phyloP scores from a whole-genome alignment of 106 monocot genomes.

The Hemerocallis citrina region DNA sequence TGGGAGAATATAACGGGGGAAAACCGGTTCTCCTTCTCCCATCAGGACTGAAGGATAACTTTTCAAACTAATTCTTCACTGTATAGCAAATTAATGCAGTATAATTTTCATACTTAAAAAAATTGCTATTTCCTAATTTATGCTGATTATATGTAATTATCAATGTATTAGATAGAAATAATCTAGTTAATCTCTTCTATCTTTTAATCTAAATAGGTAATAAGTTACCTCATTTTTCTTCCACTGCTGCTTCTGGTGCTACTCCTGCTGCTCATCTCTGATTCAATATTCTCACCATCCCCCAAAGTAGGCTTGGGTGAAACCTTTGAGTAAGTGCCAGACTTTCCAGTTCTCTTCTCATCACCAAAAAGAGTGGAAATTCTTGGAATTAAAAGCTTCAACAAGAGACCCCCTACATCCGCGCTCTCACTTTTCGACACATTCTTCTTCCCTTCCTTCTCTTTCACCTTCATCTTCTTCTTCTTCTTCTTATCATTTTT shows the following conservation, averaged over 20 bases:
- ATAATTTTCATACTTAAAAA: no score
- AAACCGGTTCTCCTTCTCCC: no score
- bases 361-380: neutral
- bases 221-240: neutral
- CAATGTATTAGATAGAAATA: no score
- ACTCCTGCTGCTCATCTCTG: constrained; percentile 17
- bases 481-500: neutral
- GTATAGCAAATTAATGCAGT: no score
- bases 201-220: no score
- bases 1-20: no score
- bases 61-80: no score
- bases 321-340: neutral
- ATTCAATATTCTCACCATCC: constrained; percentile 6
- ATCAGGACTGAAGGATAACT: no score
- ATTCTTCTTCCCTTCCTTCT: neutral
- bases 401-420: constrained; percentile 11
- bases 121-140: no score
- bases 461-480: neutral
- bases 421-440: constrained; percentile 18
- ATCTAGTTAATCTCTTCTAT: no score
- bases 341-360: constrained; percentile 4
- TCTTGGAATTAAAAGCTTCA: constrained; percentile 21
- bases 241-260: neutral
- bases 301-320: constrained; percentile 3
- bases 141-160: no score